Evolutionary conservation across 176 grass and related monocot species (phyloP).

Genomic region (Cenchrus fungigraminus): DNA sequence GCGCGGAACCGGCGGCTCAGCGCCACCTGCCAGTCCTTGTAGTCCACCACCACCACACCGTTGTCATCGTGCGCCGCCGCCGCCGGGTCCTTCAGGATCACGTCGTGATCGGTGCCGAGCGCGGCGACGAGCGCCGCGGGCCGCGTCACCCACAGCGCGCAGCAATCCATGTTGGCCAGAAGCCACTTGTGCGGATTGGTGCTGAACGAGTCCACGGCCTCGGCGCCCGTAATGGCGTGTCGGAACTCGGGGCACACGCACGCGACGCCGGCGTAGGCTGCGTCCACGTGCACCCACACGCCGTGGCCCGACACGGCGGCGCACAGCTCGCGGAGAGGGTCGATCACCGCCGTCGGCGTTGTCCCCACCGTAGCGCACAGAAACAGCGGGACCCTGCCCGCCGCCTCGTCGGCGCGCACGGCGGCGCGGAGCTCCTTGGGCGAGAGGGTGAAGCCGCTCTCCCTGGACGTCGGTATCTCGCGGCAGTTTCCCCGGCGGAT

Average conservation of each 20-base stretch:
- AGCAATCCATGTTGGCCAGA: slow-evolving; percentile 66
- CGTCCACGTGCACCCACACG: slow-evolving; percentile 60
- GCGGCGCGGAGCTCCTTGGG: background rate
- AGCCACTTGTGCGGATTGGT: slow-evolving; percentile 68
- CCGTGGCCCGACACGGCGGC: background rate
- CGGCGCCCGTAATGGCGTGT: slow-evolving; percentile 23
- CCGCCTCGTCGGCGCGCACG: slow-evolving; percentile 39
- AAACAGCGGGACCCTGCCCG: slow-evolving; percentile 33
- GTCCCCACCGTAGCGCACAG: slow-evolving; percentile 59
- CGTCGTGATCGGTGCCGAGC: slow-evolving; percentile 53
- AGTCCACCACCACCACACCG: slow-evolving; percentile 61
- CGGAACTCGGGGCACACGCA: slow-evolving; percentile 58
- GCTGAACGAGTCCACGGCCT: slow-evolving; percentile 51
- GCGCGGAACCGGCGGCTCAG: slow-evolving; percentile 66
- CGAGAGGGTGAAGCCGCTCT: slow-evolving; percentile 19
- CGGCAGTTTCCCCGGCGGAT: slow-evolving; percentile 49
- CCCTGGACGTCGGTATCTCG: slow-evolving; percentile 20
- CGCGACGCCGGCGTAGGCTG: slow-evolving; percentile 48
- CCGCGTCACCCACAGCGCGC: slow-evolving; percentile 56
- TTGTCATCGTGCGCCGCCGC: background rate
- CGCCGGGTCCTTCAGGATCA: slow-evolving; percentile 43
- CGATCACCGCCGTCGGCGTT: slow-evolving; percentile 37
- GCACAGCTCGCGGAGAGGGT: slow-evolving; percentile 50
- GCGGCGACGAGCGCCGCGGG: slow-evolving; percentile 31
- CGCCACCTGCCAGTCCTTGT: slow-evolving; percentile 76